A percentile compares a stretch with the other conserved stretches of the same genome.
Evolutionary conservation across 2,329 filamentous ascomycete genomes (phyloP).

Genomic region (Penicillium griseofulvum): DNA sequence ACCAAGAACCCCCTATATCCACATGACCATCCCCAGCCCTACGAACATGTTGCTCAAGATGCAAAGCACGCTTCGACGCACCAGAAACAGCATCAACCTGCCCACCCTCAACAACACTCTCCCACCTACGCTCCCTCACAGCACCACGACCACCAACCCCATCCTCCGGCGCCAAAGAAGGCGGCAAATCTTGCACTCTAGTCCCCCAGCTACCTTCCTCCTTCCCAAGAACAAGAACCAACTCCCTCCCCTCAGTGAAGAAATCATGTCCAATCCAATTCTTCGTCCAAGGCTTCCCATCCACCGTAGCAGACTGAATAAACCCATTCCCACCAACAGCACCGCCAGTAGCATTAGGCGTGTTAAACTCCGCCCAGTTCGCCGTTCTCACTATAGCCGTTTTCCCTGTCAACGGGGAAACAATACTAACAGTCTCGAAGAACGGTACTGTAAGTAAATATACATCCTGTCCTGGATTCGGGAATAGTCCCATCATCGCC

Average conservation of each 20-base stretch:
- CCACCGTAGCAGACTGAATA: constrained; percentile 64
- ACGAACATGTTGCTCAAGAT: not conserved
- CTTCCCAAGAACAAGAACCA: constrained; percentile 61
- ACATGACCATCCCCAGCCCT: not conserved
- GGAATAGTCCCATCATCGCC: constrained; percentile 68
- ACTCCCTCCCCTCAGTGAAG: constrained; percentile 61
- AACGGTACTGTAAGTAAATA: constrained; percentile 68
- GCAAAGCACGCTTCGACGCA: not conserved
- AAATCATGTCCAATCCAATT: constrained; percentile 69
- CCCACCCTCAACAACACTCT: not conserved
- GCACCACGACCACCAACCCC: not conserved
- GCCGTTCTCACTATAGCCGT: constrained; percentile 58
- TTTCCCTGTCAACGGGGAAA: constrained; percentile 57
- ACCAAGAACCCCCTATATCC: not conserved
- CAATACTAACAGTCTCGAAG: constrained; percentile 61
- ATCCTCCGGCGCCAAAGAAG: constrained; percentile 44
- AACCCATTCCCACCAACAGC: constrained; percentile 59
- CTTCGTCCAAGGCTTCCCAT: constrained; percentile 59
- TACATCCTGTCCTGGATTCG: constrained; percentile 65
- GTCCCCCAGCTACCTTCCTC: constrained; percentile 67
- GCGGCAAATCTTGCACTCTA: constrained; percentile 58
- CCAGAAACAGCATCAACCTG: not conserved
- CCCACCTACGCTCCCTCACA: not conserved
- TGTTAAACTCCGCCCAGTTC: constrained; percentile 44
- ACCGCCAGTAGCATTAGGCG: constrained; percentile 53